Conservation (phyloP, 257 asterid species). For the Scutellaria galericulata region DNA sequence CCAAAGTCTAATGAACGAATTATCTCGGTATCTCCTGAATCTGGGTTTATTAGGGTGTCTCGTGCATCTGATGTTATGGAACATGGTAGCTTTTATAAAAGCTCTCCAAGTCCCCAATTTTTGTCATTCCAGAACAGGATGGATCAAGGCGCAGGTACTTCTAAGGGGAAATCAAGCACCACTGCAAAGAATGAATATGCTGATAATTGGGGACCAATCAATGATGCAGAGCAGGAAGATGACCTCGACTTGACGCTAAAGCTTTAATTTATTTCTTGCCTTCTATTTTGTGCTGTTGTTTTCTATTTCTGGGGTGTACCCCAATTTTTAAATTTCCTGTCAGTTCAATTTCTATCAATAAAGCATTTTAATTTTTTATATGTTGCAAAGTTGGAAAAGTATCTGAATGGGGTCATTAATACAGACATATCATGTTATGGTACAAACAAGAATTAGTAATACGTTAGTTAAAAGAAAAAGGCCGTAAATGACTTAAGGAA, state of each 20-base stretch:
- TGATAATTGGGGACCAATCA: constrained; percentile 6
- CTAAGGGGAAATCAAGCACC: constrained; percentile 12
- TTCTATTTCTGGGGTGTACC: background rate
- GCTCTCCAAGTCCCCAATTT: background rate
- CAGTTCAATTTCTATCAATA: constrained; percentile 20
- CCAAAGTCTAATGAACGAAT: too few species aligned
- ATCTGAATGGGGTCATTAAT: background rate
- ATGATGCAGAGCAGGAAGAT: constrained; percentile 27
- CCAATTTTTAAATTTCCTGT: background rate
- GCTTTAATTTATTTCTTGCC: constrained; percentile 22
- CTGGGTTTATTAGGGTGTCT: background rate
- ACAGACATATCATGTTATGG: background rate
- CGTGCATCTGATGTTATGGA: background rate
- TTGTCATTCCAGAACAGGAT: constrained; percentile 9
- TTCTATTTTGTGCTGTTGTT: constrained; percentile 16
- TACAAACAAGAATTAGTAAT: background rate
- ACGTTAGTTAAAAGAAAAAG: constrained; percentile 1
- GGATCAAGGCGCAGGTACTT: constrained; percentile 19
- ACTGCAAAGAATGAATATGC: constrained; percentile 13
- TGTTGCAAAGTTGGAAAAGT: background rate
- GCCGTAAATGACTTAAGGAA: background rate
- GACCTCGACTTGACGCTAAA: constrained; percentile 36
- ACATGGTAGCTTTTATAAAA: background rate
- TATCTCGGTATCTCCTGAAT: background rate
- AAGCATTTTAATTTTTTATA: constrained; percentile 1